Conservation (phyloP, 306 rosid genomes). For the Malus fusca region DNA sequence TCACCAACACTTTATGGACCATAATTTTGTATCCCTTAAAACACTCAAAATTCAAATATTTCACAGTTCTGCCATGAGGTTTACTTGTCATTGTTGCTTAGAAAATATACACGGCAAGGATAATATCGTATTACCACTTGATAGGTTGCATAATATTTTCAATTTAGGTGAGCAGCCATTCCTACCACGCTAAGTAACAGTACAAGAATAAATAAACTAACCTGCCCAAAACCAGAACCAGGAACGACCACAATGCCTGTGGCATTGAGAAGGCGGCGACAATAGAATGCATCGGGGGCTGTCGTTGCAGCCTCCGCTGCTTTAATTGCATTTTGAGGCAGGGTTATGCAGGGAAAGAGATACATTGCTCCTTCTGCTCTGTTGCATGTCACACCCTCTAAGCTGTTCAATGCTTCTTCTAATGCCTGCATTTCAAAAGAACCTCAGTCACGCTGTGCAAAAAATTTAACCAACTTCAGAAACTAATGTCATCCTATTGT, state of each 20-base stretch:
- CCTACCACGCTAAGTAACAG: background rate
- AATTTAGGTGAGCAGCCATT: background rate
- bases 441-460: background rate
- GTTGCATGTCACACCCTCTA: conserved; percentile 85
- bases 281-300: conserved; percentile 75
- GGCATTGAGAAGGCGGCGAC: conserved; percentile 60
- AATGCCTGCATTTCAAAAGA: conserved; percentile 31
- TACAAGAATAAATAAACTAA: conserved; percentile 18
- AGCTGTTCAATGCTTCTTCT: conserved; percentile 62
- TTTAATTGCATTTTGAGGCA: conserved; percentile 68
- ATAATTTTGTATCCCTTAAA: background rate
- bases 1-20: background rate
- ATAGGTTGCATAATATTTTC: background rate
- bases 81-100: background rate
- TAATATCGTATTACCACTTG: background rate
- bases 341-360: conserved; percentile 56
- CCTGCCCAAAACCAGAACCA: conserved; percentile 96
- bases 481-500: background rate
- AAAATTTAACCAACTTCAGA: background rate
- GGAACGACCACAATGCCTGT: conserved; percentile 87
- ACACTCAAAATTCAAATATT: background rate
- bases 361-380: conserved; percentile 95
- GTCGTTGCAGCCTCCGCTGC: conserved; percentile 61
- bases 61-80: background rate
- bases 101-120: background rate